Conservation (phyloP, 306 rosid genomes). For the Casuarina glauca region DNA sequence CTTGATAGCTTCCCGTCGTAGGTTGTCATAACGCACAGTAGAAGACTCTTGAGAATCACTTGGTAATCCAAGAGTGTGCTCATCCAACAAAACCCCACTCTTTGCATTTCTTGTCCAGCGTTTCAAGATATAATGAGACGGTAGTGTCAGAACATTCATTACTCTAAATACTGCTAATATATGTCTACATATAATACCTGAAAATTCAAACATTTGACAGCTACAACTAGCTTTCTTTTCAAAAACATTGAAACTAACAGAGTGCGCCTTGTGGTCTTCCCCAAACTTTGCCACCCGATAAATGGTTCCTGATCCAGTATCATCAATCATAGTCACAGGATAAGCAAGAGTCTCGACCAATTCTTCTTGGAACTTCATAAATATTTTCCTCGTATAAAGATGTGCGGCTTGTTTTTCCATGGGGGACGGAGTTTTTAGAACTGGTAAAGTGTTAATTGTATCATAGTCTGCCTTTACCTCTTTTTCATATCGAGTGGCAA, state of each 20-base stretch:
- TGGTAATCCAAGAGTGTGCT: slow-evolving; percentile 29
- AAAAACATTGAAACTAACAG: slow-evolving; percentile 36
- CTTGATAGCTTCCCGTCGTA: slow-evolving; percentile 36
- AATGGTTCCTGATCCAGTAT: slow-evolving; percentile 54
- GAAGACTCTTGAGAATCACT: slow-evolving; percentile 29
- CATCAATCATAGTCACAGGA: slow-evolving; percentile 78
- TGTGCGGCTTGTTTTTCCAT: slow-evolving; percentile 86
- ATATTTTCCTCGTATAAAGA: slow-evolving; percentile 74
- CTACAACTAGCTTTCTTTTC: slow-evolving; percentile 41
- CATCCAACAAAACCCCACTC: slow-evolving; percentile 38
- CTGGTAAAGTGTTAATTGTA: slow-evolving; percentile 27
- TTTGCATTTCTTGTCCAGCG: slow-evolving; percentile 47
- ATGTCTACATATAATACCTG: slow-evolving; percentile 43
- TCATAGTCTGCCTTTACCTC: slow-evolving; percentile 43
- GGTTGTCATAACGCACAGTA: slow-evolving; percentile 29
- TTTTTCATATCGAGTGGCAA: slow-evolving; percentile 71
- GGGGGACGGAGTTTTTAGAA: slow-evolving; percentile 43
- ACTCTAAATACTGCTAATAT: slow-evolving; percentile 43
- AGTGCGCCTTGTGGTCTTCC: slow-evolving; percentile 30
- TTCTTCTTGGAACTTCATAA: slow-evolving; percentile 84
- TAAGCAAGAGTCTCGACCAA: slow-evolving; percentile 89
- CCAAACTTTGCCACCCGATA: slow-evolving; percentile 42
- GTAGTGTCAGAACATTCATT: slow-evolving; percentile 45
- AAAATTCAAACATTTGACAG: slow-evolving; percentile 43
- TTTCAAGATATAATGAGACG: slow-evolving; percentile 41